Evolutionary conservation across 768 basidiomycete genomes (phyloP), one percentile per base, ranked within the genome.

Genomic region (Trametes maxima): DNA sequence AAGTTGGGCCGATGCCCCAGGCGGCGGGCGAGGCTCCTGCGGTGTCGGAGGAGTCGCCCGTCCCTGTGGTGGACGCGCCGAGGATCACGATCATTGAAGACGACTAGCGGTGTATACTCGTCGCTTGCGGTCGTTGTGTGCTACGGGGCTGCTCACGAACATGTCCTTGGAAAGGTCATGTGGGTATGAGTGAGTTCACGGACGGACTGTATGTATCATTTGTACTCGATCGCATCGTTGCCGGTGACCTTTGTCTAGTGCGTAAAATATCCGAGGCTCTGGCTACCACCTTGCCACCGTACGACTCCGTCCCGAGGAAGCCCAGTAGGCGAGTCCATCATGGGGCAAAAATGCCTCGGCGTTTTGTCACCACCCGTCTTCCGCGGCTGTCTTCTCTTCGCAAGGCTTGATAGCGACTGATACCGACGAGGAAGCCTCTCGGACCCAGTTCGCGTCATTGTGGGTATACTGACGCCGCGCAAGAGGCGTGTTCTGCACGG

Each of bases 81-180:
- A 76, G 71, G 46, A 79, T 85, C 57, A 71, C 64, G 2, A 81
- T 85, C 53, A 80, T 84, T 61, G 83, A 85, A 60, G 83, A 84
- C 55, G 79, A 82, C 33, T 64, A 59, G 53, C 40, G 65, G 72
- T 14, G 16, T 2, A 13, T 22, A 1, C 25, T 22, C 48, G 2
- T 40, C 21, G 39, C 12, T 16, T 33, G 5, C 1, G 8, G 14
- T n/a, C 25, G n/a, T 19, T 25, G n/a, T 36, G 13, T 40, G 19
- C 1, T 50, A 17, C 49, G 33, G 37, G 21, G 33, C 6, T 24
- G 14, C 17, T 43, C 25, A 28, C 45, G 37, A 48, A 24, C 51
- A 60, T 60, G 48, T 36, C 45, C 39, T 35, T 24, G 14, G 54
- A 17, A 55, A 2, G 16, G 28, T 46, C 49, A 54, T 35, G 45